Conservation (phyloP, 257 asterid species). For the Solanum pinnatisectum region DNA sequence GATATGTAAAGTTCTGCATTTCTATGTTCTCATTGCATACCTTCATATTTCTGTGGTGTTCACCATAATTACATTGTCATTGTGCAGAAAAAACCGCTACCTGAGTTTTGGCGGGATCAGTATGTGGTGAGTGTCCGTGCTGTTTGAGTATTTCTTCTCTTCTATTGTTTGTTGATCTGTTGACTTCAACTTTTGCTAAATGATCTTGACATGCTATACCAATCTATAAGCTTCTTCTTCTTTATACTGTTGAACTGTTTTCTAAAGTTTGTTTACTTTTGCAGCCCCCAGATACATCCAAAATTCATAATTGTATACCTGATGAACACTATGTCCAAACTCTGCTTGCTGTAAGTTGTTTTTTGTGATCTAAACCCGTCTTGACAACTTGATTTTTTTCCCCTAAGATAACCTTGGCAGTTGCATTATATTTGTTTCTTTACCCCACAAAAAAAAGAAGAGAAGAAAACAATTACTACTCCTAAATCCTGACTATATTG, state of each 20-base stretch:
- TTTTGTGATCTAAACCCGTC: background rate
- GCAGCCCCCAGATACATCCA: conserved; percentile 72
- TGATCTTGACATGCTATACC: background rate
- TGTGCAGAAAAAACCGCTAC: conserved; percentile 77
- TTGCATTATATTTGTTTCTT: background rate
- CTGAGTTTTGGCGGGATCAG: conserved; percentile 94
- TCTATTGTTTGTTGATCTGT: background rate
- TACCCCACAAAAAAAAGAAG: background rate
- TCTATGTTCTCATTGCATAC: background rate
- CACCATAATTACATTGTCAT: conserved; percentile 5
- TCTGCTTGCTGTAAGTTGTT: conserved; percentile 67
- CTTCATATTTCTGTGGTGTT: background rate
- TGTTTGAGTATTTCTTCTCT: conserved; percentile 2
- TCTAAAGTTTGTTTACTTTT: conserved; percentile 4
- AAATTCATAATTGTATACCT: conserved; percentile 94
- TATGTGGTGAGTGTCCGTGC: conserved; percentile 55
- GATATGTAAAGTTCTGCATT: background rate
- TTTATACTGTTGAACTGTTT: background rate
- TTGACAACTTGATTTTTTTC: background rate
- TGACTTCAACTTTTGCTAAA: background rate
- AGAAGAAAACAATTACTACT: too few relatives aligned
- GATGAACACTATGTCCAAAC: conserved; percentile 99
- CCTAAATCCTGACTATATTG: background rate
- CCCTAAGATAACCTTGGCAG: background rate
- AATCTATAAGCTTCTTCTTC: background rate